Conservation (phyloP, 768 basidiomycete species). For the Tulasnella sp. region DNA sequence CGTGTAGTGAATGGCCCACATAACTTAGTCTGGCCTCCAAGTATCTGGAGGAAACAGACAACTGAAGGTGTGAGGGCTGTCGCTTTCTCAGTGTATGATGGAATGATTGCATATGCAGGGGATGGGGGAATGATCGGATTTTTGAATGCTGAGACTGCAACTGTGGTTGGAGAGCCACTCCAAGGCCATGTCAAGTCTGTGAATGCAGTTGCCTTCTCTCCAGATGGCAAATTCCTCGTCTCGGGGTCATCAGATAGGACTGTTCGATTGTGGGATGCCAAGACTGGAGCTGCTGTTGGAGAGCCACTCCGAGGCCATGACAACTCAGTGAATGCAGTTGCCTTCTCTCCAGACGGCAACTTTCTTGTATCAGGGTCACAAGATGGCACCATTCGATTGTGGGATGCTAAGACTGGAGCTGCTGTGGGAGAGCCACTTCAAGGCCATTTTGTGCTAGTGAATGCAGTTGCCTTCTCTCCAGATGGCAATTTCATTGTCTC, state of each 20-base stretch:
- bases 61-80: background rate
- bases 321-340: background rate
- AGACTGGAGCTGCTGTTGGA: background rate
- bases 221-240: background rate
- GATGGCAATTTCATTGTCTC: too few species aligned
- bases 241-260: background rate
- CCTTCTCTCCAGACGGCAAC: background rate
- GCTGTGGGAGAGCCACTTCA: too few species aligned
- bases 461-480: too few species aligned
- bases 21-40: background rate
- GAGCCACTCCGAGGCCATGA: background rate
- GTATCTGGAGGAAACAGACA: background rate
- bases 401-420: too few species aligned
- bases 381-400: too few species aligned
- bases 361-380: background rate
- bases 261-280: background rate
- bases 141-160: background rate
- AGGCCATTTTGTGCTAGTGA: too few species aligned
- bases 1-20: background rate
- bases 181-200: background rate
- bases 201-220: background rate
- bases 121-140: background rate
- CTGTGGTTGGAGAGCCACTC: background rate
- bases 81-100: background rate
- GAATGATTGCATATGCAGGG: conserved; percentile 5